These are phyloP conservation scores for Colletotrichum brevisporum DNA, from an alignment of 2,329 filamentous ascomycete species.

Conservation along the genomic window DNA sequence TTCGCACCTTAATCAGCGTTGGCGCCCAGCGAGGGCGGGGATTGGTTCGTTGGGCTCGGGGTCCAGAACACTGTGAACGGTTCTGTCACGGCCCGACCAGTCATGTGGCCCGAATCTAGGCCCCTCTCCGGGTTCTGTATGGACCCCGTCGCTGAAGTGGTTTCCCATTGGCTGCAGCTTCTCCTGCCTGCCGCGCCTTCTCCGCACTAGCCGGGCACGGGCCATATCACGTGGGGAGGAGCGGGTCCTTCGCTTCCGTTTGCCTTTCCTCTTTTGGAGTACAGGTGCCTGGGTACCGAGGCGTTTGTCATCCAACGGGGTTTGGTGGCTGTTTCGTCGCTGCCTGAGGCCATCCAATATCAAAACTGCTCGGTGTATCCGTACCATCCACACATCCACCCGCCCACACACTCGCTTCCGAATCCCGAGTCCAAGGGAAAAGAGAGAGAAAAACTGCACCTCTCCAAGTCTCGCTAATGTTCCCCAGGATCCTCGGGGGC, in stretches of 20 bases:
- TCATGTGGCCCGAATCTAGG: conserved; percentile 19
- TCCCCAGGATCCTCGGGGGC: neutral
- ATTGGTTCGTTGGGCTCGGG: conserved; percentile 20
- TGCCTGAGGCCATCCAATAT: too few relatives aligned
- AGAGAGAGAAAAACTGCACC: neutral
- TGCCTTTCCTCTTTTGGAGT: neutral
- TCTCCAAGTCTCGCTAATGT: neutral
- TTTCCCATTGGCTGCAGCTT: conserved; percentile 15
- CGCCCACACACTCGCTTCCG: neutral
- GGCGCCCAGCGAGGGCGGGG: neutral
- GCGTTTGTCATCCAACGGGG: too few relatives aligned
- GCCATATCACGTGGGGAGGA: conserved; percentile 29
- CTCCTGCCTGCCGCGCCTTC: conserved; percentile 3
- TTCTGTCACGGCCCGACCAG: neutral
- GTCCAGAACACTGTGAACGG: conserved; percentile 15
- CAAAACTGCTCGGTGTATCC: too few relatives aligned
- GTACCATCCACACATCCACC: too few relatives aligned
- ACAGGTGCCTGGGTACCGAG: too few relatives aligned
- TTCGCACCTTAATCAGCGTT: neutral
- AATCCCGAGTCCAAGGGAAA: too few relatives aligned
- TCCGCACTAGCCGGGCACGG: conserved; percentile 18
- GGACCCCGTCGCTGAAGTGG: conserved; percentile 11
- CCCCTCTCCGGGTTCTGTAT: conserved; percentile 13
- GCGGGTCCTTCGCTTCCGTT: neutral
- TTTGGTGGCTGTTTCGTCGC: too few relatives aligned